These are phyloP conservation scores for Monilinia fructicola DNA, from an alignment of 2,329 filamentous ascomycete species.

Conservation along the genomic window DNA sequence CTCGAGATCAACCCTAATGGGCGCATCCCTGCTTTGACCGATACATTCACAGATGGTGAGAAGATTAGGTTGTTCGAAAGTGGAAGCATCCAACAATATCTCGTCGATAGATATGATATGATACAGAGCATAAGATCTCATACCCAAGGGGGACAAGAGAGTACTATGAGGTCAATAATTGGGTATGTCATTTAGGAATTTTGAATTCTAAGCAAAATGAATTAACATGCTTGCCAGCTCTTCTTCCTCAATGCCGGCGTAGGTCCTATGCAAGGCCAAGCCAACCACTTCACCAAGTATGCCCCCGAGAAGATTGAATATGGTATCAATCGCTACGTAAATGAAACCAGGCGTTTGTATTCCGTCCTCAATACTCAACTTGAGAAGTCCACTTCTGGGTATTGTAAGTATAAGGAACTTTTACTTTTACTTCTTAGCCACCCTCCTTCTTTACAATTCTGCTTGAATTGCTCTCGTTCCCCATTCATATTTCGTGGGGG, in stretches of 20 bases:
- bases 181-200: constrained; percentile 50
- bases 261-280: constrained; percentile 80
- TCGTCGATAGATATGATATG: constrained; percentile 80
- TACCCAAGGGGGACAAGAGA: constrained; percentile 73
- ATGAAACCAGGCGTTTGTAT: constrained; percentile 82
- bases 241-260: constrained; percentile 78
- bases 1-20: constrained; percentile 91
- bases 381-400: constrained; percentile 53
- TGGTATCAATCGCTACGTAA: constrained; percentile 76
- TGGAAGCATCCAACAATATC: constrained; percentile 80
- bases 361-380: constrained; percentile 74
- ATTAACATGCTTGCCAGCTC: constrained; percentile 40
- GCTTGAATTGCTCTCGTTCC: background rate
- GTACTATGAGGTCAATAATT: constrained; percentile 77
- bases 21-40: constrained; percentile 83
- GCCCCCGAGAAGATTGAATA: constrained; percentile 82
- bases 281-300: constrained; percentile 82
- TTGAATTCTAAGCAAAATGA: background rate
- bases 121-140: constrained; percentile 77
- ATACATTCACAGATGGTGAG: constrained; percentile 72
- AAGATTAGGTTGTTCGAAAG: constrained; percentile 78
- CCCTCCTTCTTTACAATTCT: background rate
- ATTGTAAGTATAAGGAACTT: constrained; percentile 35
- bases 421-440: background rate
- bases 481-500: background rate